A percentile compares a stretch with the other conserved stretches of the same genome.
phyloP scores from a whole-genome alignment of 768 basidiomycete genomes.

The Psilocybe sp. region DNA sequence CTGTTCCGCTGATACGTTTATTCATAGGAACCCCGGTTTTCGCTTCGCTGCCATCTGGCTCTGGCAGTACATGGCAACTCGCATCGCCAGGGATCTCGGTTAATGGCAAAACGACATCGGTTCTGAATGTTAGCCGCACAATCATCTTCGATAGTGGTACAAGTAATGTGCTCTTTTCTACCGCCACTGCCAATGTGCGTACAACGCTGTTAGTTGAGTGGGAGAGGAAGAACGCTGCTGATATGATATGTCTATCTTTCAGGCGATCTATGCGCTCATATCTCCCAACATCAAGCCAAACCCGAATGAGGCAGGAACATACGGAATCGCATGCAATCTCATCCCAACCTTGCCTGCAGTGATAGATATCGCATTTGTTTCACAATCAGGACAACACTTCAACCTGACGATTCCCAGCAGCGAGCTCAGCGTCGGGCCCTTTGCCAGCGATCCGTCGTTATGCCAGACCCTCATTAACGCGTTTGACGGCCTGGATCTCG shows the following conservation, averaged over 20 bases:
- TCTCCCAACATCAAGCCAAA: conserved; percentile 56
- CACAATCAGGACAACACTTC: conserved; percentile 44
- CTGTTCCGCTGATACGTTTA: conserved; percentile 4
- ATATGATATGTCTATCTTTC: conserved; percentile 3
- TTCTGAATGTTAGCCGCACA: conserved; percentile 35
- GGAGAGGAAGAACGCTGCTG: neutral
- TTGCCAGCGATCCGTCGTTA: conserved; percentile 41
- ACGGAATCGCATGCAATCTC: conserved; percentile 49
- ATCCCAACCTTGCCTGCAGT: conserved; percentile 45
- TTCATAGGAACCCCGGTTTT: conserved; percentile 37
- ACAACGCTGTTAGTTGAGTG: neutral
- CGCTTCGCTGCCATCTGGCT: conserved; percentile 35
- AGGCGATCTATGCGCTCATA: conserved; percentile 58
- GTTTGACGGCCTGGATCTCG: conserved; percentile 47
- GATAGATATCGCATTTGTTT: conserved; percentile 54
- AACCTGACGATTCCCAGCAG: conserved; percentile 56
- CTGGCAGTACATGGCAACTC: conserved; percentile 42
- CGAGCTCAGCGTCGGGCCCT: conserved; percentile 58
- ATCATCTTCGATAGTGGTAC: conserved; percentile 61
- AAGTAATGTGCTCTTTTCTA: conserved; percentile 51
- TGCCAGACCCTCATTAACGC: conserved; percentile 62
- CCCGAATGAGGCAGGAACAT: conserved; percentile 49
- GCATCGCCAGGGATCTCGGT: conserved; percentile 44
- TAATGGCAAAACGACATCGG: conserved; percentile 47
- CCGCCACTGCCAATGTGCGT: conserved; percentile 43